Evolutionary conservation across 2,329 filamentous ascomycete genomes (phyloP), one percentile per base, ranked within the genome.

Genomic region (Aspergillus japonicus): DNA sequence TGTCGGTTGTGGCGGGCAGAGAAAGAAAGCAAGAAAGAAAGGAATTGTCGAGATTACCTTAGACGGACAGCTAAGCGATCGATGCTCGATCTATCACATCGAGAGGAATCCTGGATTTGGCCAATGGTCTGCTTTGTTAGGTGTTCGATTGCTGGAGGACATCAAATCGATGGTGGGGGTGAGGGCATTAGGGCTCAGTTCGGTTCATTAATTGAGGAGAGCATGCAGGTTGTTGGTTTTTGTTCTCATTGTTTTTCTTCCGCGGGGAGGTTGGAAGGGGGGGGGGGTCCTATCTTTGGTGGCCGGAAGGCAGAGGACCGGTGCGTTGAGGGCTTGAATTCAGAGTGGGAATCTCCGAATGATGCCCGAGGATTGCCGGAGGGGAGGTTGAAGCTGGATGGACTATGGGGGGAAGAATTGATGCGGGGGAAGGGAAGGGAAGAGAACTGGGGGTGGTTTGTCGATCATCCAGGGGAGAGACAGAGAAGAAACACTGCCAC

Each of bases 401-500:
- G 6, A 8, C 14, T 14, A 42, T 42, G 39, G n/a, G 16, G 19
- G 12, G 14, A 29, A 3, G 16, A 26, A 26, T 31, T 6, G 42
- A 24, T 47, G 42, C 42, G 42, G 53, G 47, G 42, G 53, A 42
- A 26, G 7, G 26, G 26, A 26, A 26, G 26, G 26, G 7, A 35
- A 35, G 33, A 16, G 33, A 35, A 35, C 33, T 35, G 52, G 50
- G 39, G 35, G 39, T 26, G 33, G 33, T 7, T n/a, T 58, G 50
- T 58, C 56, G 56, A 60, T 60, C 58, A 48, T 47, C 50, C 55
- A 57, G 53, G 53, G 53, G 33, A 49, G 35, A 8, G 5, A 7
- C 7, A 8, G 26, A 26, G 24, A 26, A 26, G 24, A 26, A 26
- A 26, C 14, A 7, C 54, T 44, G 48, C 44, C 42, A n/a, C 47